A percentile compares a stretch with the other conserved stretches of the same genome.
These are phyloP conservation scores for Boletus reticuloceps DNA, from an alignment of 768 basidiomycete genomes.

Conservation along the genomic window DNA sequence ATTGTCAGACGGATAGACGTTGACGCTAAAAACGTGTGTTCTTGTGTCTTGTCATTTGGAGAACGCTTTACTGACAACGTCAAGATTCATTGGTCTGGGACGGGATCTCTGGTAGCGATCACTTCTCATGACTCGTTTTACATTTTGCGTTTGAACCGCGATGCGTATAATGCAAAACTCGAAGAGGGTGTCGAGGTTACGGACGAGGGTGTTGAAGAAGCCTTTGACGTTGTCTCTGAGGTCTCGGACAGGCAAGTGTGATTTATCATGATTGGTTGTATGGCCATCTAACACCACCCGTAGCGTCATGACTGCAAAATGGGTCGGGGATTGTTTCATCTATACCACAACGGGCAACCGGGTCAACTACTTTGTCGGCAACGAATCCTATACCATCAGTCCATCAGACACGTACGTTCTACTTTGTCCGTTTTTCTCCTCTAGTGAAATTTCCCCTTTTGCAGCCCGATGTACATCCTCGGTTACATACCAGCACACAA, in stretches of 20 bases:
- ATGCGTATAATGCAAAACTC: constrained; percentile 77
- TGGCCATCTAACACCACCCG: neutral
- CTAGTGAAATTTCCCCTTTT: neutral
- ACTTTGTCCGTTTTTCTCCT: constrained; percentile 35
- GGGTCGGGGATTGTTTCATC: constrained; percentile 98
- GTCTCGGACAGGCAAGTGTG: constrained; percentile 68
- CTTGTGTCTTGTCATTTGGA: neutral
- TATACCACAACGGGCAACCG: constrained; percentile 90
- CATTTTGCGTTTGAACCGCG: constrained; percentile 85
- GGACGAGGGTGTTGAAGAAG: constrained; percentile 96
- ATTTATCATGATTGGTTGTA: constrained; percentile 15
- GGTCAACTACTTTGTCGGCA: constrained; percentile 92
- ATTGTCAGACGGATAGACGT: constrained; percentile 93
- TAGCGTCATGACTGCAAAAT: constrained; percentile 94
- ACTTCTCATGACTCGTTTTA: constrained; percentile 89
- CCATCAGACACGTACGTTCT: constrained; percentile 86
- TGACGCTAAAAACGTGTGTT: constrained; percentile 84
- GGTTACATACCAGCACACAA: constrained; percentile 95
- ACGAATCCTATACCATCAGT: constrained; percentile 89
- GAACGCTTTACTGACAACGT: constrained; percentile 1
- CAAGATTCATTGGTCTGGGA: constrained; percentile 87
- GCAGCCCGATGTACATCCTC: constrained; percentile 82
- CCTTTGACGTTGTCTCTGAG: constrained; percentile 91
- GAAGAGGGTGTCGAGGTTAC: constrained; percentile 72
- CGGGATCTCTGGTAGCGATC: constrained; percentile 88